Percentiles rank a stretch among this genome's conserved stretches.
Conservation (phyloP, 106 monocot species). For the Platanthera guangdongensis region DNA sequence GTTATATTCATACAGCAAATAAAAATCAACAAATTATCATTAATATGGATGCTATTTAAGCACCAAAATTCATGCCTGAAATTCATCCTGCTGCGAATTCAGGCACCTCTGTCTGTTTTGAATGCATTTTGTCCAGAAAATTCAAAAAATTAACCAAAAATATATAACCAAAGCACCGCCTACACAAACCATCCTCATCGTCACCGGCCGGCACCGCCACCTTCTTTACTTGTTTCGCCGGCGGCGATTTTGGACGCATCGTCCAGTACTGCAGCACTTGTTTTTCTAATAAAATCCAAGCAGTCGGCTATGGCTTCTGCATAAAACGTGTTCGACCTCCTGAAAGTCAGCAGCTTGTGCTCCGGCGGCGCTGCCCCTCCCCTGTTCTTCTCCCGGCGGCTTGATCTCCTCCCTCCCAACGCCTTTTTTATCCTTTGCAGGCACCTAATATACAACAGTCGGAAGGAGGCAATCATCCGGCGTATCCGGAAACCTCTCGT, state of each 20-base stretch:
- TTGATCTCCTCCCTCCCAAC: background rate
- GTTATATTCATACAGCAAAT: too few species aligned
- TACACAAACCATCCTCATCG: too few species aligned
- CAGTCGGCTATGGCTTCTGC: conserved; percentile 37
- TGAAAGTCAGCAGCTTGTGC: background rate
- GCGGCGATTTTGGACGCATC: background rate
- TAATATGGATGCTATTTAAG: too few species aligned
- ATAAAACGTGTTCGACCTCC: conserved; percentile 24
- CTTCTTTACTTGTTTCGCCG: background rate
- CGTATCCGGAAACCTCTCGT: background rate
- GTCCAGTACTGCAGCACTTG: conserved; percentile 9
- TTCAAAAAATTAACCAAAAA: too few species aligned
- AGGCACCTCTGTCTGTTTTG: too few species aligned
- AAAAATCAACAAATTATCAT: too few species aligned
- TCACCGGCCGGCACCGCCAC: background rate
- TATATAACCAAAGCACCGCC: too few species aligned
- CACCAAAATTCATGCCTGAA: too few species aligned
- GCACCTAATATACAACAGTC: background rate
- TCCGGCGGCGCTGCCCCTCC: background rate
- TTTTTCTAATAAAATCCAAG: conserved; percentile 33
- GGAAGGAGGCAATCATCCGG: background rate
- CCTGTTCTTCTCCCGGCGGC: background rate
- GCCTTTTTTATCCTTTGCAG: background rate
- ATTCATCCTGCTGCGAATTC: too few species aligned
- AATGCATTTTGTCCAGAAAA: too few species aligned